These are phyloP conservation scores for Trichomonascus vanleenenianus DNA, from an alignment of 805 yeast species.

Conservation along the genomic window DNA sequence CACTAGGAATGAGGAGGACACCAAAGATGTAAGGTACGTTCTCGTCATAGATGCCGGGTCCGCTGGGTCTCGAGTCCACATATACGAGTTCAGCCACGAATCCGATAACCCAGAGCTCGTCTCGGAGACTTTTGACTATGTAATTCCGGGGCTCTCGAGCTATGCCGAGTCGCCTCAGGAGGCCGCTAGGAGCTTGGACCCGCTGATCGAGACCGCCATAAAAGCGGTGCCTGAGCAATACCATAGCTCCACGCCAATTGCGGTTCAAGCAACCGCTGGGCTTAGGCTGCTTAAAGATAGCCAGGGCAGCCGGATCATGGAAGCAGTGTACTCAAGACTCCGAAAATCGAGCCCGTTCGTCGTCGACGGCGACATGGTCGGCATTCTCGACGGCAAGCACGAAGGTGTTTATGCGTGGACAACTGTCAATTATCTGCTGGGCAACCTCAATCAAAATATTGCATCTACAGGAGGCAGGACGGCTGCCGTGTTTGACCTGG, in stretches of 20 bases:
- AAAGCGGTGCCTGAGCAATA: conserved; percentile 60
- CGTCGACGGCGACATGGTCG: conserved; percentile 53
- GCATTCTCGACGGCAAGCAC: conserved; percentile 92
- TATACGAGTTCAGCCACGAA: conserved; percentile 68
- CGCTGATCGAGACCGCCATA: conserved; percentile 67
- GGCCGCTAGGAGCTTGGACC: conserved; percentile 83
- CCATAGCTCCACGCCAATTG: conserved; percentile 81
- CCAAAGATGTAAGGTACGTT: conserved; percentile 41
- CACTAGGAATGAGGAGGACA: too few relatives aligned
- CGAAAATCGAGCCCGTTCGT: too few relatives aligned
- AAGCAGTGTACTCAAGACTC: conserved; percentile 49
- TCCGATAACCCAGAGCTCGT: conserved; percentile 69
- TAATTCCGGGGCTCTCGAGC: conserved; percentile 83
- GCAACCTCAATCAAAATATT: conserved; percentile 56
- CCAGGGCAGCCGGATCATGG: conserved; percentile 62
- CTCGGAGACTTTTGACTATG: conserved; percentile 74
- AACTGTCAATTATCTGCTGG: conserved; percentile 86
- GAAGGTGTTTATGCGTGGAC: conserved; percentile 99
- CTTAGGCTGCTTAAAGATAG: conserved; percentile 75
- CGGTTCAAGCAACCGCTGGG: conserved; percentile 98
- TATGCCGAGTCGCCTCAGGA: conserved; percentile 69
- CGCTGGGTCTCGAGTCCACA: conserved; percentile 89
- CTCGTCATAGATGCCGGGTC: conserved; percentile 97
- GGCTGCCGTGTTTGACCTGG: conserved; percentile 95
- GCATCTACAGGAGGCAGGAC: conserved; percentile 49